Evolutionary conservation across 2,329 filamentous ascomycete genomes (phyloP).

Genomic region (Ambrosiella cleistominuta): DNA sequence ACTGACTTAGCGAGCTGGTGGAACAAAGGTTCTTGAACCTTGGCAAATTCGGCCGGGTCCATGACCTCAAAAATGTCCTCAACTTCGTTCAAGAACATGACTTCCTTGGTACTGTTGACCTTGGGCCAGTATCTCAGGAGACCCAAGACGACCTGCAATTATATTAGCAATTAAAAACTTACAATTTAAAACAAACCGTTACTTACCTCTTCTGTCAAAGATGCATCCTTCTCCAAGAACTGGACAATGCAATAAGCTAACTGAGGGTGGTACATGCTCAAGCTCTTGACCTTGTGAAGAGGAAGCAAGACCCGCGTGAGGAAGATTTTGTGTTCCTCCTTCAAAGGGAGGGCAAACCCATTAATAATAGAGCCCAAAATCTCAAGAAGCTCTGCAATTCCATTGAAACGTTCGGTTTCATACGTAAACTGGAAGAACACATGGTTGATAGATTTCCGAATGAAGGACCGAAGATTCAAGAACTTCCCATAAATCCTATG

Average conservation of each 20-base stretch:
- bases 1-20: slow-evolving; percentile 96
- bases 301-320: slow-evolving; percentile 83
- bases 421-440: slow-evolving; percentile 99
- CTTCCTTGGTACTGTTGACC: slow-evolving; percentile 98
- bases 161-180: slow-evolving; percentile 14
- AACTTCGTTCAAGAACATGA: slow-evolving; percentile 98
- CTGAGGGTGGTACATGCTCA: slow-evolving; percentile 99
- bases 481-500: slow-evolving; percentile 99
- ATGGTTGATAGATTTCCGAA: slow-evolving; percentile 96
- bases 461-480: slow-evolving; percentile 90
- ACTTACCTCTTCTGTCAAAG: slow-evolving; percentile 81
- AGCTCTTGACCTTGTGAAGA: slow-evolving; percentile 91
- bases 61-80: slow-evolving; percentile 99
- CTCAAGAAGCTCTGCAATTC: slow-evolving; percentile 88
- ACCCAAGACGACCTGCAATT: slow-evolving; percentile 65
- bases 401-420: slow-evolving; percentile 96
- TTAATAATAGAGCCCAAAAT: slow-evolving; percentile 98
- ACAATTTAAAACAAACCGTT: not conserved
- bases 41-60: slow-evolving; percentile 96
- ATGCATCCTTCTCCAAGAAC: slow-evolving; percentile 94
- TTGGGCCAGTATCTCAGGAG: slow-evolving; percentile 96
- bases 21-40: slow-evolving; percentile 95
- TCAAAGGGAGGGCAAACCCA: slow-evolving; percentile 86
- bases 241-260: slow-evolving; percentile 98
- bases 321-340: slow-evolving; percentile 98